These are phyloP conservation scores for Allium cepa DNA, from an alignment of 106 monocot genomes.

Conservation along the genomic window DNA sequence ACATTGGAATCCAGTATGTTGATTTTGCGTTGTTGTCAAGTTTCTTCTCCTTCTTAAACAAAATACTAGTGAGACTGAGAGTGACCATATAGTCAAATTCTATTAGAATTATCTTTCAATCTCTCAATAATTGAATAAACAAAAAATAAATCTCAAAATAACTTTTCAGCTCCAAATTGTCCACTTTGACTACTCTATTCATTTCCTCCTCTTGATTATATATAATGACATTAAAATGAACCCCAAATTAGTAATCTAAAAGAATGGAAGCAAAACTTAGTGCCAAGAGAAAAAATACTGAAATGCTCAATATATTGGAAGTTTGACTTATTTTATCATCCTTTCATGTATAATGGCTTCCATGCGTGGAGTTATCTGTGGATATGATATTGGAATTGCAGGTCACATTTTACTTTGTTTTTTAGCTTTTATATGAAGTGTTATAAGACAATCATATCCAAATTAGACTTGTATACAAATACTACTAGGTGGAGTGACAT, in stretches of 20 bases:
- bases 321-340: conserved; percentile 5
- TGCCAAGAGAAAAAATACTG: background rate
- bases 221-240: background rate
- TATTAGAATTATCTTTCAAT: too few species aligned
- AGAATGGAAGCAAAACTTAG: conserved; percentile 3
- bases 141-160: too few species aligned
- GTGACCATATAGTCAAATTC: too few species aligned
- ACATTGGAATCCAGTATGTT: too few species aligned
- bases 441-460: too few species aligned
- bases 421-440: background rate
- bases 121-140: too few species aligned
- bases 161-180: background rate
- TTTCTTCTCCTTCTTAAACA: too few species aligned
- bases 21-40: too few species aligned
- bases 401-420: background rate
- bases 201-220: background rate
- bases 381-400: conserved; percentile 20
- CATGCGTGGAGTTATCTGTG: conserved; percentile 10
- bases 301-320: conserved; percentile 1
- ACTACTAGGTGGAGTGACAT: conserved; percentile 26
- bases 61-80: too few species aligned
- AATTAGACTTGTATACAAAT: background rate
- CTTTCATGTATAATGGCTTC: conserved; percentile 5
- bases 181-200: background rate
- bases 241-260: background rate